Percentiles rank a stretch among this genome's conserved stretches.
phyloP scores from a whole-genome alignment of 2,329 filamentous ascomycete species.

The Penicillium sp. region DNA sequence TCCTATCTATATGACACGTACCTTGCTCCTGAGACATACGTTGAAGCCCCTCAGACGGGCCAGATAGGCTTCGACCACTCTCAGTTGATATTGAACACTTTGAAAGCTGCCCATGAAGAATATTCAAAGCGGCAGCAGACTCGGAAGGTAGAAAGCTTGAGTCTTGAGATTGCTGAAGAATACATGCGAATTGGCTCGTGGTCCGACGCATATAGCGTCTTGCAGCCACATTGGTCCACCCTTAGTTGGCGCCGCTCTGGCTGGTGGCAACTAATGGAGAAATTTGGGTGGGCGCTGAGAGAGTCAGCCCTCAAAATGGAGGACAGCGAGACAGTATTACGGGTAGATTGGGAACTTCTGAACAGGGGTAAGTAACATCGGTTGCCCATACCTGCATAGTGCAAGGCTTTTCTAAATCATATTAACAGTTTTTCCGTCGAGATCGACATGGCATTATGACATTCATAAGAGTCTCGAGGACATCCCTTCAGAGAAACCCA shows the following conservation, averaged over 20 bases:
- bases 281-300: constrained; percentile 54
- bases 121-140: constrained; percentile 54
- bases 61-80: constrained; percentile 52
- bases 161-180: constrained; percentile 55
- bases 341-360: constrained; percentile 57
- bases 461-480: constrained; percentile 48
- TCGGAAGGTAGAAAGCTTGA: constrained; percentile 55
- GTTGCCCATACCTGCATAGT: not conserved
- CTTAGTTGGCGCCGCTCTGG: constrained; percentile 59
- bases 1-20: constrained; percentile 59
- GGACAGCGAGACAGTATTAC: constrained; percentile 50
- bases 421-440: constrained; percentile 35
- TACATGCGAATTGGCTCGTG: constrained; percentile 51
- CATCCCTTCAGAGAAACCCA: constrained; percentile 38
- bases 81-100: constrained; percentile 48
- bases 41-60: constrained; percentile 51
- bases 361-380: constrained; percentile 32
- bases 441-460: constrained; percentile 43
- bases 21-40: constrained; percentile 57
- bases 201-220: constrained; percentile 50
- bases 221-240: constrained; percentile 55
- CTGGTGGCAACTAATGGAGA: constrained; percentile 58
- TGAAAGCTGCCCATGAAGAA: constrained; percentile 49
- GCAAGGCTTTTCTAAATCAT: constrained; percentile 6
- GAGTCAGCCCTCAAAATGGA: constrained; percentile 50